Conservation (phyloP, 495 filamentous ascomycete species). For the Coniosporium apollinis region DNA sequence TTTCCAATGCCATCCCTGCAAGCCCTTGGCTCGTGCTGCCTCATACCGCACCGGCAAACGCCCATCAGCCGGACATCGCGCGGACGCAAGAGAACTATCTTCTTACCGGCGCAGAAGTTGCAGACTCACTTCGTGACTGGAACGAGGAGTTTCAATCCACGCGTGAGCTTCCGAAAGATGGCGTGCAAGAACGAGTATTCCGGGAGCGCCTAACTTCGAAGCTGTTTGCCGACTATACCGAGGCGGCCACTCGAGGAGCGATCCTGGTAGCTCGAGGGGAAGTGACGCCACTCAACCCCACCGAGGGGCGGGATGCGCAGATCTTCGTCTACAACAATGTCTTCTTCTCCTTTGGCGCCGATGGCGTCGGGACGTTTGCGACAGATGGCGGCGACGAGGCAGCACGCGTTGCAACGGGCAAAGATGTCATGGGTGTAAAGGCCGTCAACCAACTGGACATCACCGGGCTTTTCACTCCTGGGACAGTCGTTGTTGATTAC, state of each 20-base stretch:
- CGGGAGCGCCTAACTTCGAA: constrained; percentile 85
- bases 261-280: constrained; percentile 85
- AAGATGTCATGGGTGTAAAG: constrained; percentile 87
- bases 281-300: constrained; percentile 91
- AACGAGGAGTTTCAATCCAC: constrained; percentile 99
- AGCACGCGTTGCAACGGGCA: constrained; percentile 87
- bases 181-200: constrained; percentile 91
- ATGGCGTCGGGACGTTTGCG: constrained; percentile 93
- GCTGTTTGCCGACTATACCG: constrained; percentile 92
- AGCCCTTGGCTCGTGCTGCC: constrained; percentile 81
- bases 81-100: constrained; percentile 88
- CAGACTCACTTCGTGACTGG: constrained; percentile 91
- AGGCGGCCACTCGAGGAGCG: constrained; percentile 86
- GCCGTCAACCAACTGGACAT: constrained; percentile 95
- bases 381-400: constrained; percentile 95
- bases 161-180: constrained; percentile 78
- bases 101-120: constrained; percentile 74
- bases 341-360: constrained; percentile 96
- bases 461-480: constrained; percentile 80
- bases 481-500: constrained; percentile 94
- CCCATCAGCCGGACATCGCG: constrained; percentile 68
- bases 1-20: constrained; percentile 81
- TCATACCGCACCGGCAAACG: constrained; percentile 39
- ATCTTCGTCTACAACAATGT: constrained; percentile 99
- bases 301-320: constrained; percentile 79